These are phyloP conservation scores for Kernera saxatilis DNA, from an alignment of 345 rosid genomes.

Conservation along the genomic window DNA sequence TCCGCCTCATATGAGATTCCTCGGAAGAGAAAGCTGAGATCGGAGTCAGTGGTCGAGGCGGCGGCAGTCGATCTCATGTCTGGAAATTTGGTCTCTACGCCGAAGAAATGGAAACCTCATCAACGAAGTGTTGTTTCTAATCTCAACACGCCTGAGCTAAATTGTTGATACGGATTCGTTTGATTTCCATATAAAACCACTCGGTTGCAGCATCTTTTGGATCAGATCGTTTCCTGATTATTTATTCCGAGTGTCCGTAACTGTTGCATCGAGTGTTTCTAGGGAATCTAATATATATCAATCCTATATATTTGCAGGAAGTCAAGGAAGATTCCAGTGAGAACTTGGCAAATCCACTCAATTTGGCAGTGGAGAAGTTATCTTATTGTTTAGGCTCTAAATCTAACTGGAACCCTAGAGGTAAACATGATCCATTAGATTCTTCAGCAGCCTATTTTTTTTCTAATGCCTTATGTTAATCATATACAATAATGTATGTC, in stretches of 20 bases:
- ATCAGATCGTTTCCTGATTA: background rate
- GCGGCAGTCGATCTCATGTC: background rate
- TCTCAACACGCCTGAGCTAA: slow-evolving; percentile 14
- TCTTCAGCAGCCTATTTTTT: background rate
- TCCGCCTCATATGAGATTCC: slow-evolving; percentile 31
- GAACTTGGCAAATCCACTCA: background rate
- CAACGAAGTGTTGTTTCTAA: slow-evolving; percentile 33
- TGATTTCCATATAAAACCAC: no score
- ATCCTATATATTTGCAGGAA: slow-evolving; percentile 17
- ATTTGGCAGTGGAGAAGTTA: slow-evolving; percentile 18
- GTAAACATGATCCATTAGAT: slow-evolving; percentile 18
- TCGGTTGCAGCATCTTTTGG: no score
- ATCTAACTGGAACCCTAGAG: slow-evolving; percentile 58
- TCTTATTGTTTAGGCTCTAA: slow-evolving; percentile 16
- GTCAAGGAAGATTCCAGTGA: slow-evolving; percentile 21
- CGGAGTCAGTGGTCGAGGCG: slow-evolving; percentile 12
- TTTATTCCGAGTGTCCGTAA: background rate
- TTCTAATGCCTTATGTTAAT: background rate
- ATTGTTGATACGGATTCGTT: background rate
- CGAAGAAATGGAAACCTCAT: slow-evolving; percentile 40
- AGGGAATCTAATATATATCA: background rate
- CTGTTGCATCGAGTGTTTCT: background rate
- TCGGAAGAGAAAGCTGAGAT: slow-evolving; percentile 50
- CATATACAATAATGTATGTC: background rate
- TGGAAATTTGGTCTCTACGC: slow-evolving; percentile 20